Evolutionary conservation across 106 monocot species (phyloP).

Genomic region (Allium fistulosum): DNA sequence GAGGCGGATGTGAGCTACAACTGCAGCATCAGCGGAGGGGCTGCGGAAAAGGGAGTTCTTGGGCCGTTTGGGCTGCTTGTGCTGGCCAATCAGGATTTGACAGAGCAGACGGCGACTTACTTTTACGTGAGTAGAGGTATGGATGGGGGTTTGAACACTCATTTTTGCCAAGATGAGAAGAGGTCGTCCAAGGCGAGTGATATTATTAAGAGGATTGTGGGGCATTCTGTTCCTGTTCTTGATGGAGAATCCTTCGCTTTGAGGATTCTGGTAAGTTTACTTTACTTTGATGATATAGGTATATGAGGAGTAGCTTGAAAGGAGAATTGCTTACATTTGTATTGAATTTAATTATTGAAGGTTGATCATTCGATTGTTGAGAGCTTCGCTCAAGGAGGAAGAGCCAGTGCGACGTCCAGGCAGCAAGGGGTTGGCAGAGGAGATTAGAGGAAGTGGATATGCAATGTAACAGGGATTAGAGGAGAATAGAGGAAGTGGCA

Average conservation of each 20-base stretch:
- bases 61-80: conserved; percentile 68
- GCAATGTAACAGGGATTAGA: no score
- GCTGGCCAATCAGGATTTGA: conserved; percentile 24
- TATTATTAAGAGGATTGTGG: conserved; percentile 55
- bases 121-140: conserved; percentile 34
- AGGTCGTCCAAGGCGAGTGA: conserved; percentile 75
- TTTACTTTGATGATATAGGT: not conserved
- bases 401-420: not conserved
- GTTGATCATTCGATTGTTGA: conserved; percentile 6
- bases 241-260: conserved; percentile 57
- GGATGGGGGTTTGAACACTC: conserved; percentile 29
- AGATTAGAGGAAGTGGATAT: no score
- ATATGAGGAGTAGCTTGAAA: no score
- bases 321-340: not conserved
- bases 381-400: conserved; percentile 10
- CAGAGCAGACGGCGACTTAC: conserved; percentile 56
- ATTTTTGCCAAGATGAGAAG: conserved; percentile 65
- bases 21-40: conserved; percentile 54
- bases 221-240: conserved; percentile 62
- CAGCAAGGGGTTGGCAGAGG: no score
- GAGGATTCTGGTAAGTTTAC: conserved; percentile 40
- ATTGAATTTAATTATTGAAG: not conserved
- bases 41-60: conserved; percentile 24
- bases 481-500: no score
- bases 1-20: conserved; percentile 50